These are phyloP conservation scores for Fusarium foetens DNA, from an alignment of 2,329 filamentous ascomycete species.

Conservation along the genomic window DNA sequence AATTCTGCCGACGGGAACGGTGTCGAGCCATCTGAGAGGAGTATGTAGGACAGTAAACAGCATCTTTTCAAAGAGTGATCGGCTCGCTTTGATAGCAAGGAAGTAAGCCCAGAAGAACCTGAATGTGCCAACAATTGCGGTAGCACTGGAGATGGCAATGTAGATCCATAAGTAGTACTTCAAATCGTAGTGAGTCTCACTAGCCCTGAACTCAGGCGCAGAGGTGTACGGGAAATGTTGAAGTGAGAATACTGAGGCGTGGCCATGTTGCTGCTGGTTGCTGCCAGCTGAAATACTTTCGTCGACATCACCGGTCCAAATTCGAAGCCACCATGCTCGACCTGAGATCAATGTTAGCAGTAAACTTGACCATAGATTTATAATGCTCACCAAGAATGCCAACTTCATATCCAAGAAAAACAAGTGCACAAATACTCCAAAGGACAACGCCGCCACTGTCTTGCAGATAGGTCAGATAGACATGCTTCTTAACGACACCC, in stretches of 20 bases:
- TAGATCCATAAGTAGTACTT: slow-evolving; percentile 78
- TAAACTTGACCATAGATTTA: not conserved
- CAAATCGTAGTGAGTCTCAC: slow-evolving; percentile 54
- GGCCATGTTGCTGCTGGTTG: slow-evolving; percentile 50
- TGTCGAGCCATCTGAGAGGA: slow-evolving; percentile 83
- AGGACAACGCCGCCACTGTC: slow-evolving; percentile 71
- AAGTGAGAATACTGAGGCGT: slow-evolving; percentile 57
- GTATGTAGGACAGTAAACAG: slow-evolving; percentile 75
- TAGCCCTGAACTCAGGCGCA: slow-evolving; percentile 45
- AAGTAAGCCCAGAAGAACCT: slow-evolving; percentile 72
- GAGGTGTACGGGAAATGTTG: slow-evolving; percentile 58
- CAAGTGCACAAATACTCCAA: slow-evolving; percentile 64
- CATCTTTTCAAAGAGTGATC: slow-evolving; percentile 72
- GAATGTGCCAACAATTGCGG: slow-evolving; percentile 68
- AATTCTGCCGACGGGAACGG: slow-evolving; percentile 79
- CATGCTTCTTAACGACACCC: slow-evolving; percentile 72
- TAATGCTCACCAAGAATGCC: slow-evolving; percentile 61
- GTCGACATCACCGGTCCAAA: slow-evolving; percentile 64
- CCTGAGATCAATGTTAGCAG: slow-evolving; percentile 45
- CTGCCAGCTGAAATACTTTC: slow-evolving; percentile 36
- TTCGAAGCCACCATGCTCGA: slow-evolving; percentile 71
- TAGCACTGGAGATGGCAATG: slow-evolving; percentile 70
- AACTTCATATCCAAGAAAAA: slow-evolving; percentile 66
- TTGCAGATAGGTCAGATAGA: slow-evolving; percentile 75
- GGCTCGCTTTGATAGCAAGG: slow-evolving; percentile 76